Evolutionary conservation across 306 rosid species (phyloP).

Genomic region (Cicer chorassanicum): DNA sequence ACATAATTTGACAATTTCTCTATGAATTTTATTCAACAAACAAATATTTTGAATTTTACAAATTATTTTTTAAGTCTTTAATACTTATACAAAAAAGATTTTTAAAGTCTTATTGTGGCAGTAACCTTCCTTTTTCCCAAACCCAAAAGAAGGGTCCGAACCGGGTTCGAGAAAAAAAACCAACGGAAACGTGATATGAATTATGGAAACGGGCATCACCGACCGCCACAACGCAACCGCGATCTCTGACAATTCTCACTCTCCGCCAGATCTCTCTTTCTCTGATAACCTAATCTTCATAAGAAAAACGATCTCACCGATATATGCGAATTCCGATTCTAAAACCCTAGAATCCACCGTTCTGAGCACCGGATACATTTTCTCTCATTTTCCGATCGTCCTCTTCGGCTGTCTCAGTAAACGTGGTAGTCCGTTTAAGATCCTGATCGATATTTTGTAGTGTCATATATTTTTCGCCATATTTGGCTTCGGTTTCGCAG

Average conservation of each 20-base stretch:
- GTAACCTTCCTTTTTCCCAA: not conserved
- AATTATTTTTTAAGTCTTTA: too few species aligned
- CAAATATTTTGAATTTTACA: too few species aligned
- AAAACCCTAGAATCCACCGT: conserved; percentile 41
- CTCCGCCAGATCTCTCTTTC: conserved; percentile 25
- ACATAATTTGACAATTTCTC: too few species aligned
- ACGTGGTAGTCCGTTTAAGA: not conserved
- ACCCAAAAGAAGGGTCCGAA: conserved; percentile 20
- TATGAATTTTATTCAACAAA: too few species aligned
- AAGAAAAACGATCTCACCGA: not conserved
- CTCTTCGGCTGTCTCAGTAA: not conserved
- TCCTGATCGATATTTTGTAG: conserved; percentile 14
- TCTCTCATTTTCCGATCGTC: conserved; percentile 6
- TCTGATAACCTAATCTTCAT: not conserved
- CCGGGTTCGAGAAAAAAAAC: conserved; percentile 12
- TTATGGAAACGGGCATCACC: conserved; percentile 20
- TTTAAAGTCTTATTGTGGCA: too few species aligned
- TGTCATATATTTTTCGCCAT: not conserved
- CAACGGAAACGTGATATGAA: conserved; percentile 9
- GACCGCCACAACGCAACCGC: conserved; percentile 22
- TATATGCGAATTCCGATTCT: conserved; percentile 5
- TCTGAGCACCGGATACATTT: conserved; percentile 4
- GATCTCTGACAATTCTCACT: conserved; percentile 28
- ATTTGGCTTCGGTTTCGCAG: conserved; percentile 24
- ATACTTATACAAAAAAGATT: too few species aligned